A percentile compares a stretch with the other conserved stretches of the same genome.
These are phyloP conservation scores for Senna tora DNA, from an alignment of 306 rosid species.

Conservation along the genomic window DNA sequence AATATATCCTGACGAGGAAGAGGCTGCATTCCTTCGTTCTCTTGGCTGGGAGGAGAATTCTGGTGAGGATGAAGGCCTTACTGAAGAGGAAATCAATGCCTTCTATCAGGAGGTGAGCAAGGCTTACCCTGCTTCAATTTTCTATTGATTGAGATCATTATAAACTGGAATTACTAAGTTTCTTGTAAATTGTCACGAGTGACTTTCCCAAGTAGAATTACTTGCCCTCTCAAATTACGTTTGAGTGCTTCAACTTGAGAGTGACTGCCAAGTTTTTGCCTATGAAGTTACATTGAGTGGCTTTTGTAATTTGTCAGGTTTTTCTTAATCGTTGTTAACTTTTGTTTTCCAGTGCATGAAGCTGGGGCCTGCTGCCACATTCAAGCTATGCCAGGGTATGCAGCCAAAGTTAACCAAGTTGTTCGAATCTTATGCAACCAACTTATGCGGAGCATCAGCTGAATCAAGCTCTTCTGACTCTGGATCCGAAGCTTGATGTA, in stretches of 20 bases:
- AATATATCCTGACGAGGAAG: conserved; percentile 82
- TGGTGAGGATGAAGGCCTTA: conserved; percentile 88
- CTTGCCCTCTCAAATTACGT: conserved; percentile 4
- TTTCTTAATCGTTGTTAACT: conserved; percentile 20
- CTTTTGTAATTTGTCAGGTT: conserved; percentile 14
- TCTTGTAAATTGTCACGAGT: not conserved
- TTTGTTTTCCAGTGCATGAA: conserved; percentile 60
- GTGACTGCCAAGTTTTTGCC: not conserved
- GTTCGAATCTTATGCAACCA: conserved; percentile 64
- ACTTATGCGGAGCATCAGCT: conserved; percentile 60
- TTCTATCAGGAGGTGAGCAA: conserved; percentile 73
- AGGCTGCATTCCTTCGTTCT: conserved; percentile 92
- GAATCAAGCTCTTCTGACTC: conserved; percentile 73
- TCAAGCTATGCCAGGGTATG: conserved; percentile 58
- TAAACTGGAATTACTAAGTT: conserved; percentile 7
- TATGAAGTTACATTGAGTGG: conserved; percentile 8
- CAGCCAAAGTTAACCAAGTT: conserved; percentile 70
- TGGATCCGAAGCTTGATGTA: conserved; percentile 73
- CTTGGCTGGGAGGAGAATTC: conserved; percentile 98
- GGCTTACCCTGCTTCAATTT: conserved; percentile 23
- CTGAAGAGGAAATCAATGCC: conserved; percentile 92
- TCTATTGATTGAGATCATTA: conserved; percentile 20
- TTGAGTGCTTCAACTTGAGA: not conserved
- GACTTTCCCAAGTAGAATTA: not conserved
- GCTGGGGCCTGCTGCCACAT: conserved; percentile 54